Base-by-base conservation (phyloP, 805 yeast species). In the Zygosaccharomyces bailii region DNA sequence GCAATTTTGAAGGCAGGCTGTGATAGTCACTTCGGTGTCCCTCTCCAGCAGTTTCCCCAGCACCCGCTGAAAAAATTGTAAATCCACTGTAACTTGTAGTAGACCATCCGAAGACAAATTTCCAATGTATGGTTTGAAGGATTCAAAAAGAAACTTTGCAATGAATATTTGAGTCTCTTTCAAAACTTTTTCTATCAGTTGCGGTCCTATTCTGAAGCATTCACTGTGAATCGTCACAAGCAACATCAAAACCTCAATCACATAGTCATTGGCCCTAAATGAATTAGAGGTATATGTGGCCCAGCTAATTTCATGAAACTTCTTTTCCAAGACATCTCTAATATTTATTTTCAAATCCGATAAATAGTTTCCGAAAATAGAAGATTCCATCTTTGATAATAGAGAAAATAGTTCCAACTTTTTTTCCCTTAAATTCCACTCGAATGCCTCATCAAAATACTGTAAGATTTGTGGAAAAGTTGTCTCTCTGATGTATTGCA, bases 281-380 rank as follows among this genome's bases (percentile, higher is more conserved):
- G 71, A 66, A 18, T 53, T 56, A 4, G 67, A 56, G 5, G 58
- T 45, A 25, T 60, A 53, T 5, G 60, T 55, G 4, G 68, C 60
- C 84, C 80, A 77, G 46, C 73, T 72, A 5, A 63, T 59, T 48
- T 58, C 41, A 55, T 63, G 34, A 63, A 60, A 33, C 72, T 65
- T 23, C 76, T 79, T 23, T 55, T 59, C 43, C 63, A 60, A n/a
- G 70, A 60, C 23, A 71, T 72, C 37, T 60, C 69, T 65, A 32
- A 76, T 45, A 42, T 63, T 52, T 10, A 67, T 53, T 51, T 78
- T 71, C 59, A 79, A 74, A 39, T 72, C 74, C 4, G 72, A 69
- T 39, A 79, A 64, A 52, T 74, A 82, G 16, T 74, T 72, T 10
- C 73, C 75, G 52, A 81, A 80, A 4, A 84, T 67, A 1, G 75